These are phyloP conservation scores for Corchorus olitorius DNA, from an alignment of 345 rosid species.

Conservation along the genomic window DNA sequence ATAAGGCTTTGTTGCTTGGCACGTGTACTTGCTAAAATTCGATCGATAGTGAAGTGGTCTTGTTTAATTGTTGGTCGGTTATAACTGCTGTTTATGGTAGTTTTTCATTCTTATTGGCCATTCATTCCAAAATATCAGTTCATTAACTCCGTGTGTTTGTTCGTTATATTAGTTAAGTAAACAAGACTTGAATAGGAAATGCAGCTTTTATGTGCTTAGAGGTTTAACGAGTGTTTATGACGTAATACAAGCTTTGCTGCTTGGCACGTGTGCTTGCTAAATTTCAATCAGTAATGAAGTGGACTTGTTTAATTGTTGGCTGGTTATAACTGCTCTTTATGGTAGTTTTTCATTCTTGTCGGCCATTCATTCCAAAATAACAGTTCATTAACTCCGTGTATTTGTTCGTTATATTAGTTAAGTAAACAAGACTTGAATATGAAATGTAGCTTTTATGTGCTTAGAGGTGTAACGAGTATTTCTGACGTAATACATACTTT, in stretches of 20 bases:
- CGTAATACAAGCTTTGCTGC: not conserved
- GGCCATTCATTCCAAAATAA: not conserved
- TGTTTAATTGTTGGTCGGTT: constrained; percentile 11
- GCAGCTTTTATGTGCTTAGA: not conserved
- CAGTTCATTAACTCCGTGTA: not conserved
- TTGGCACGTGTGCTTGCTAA: too few relatives aligned
- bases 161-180: not conserved
- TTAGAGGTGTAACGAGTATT: not conserved
- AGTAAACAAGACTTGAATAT: constrained; percentile 8
- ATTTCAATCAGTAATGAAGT: too few relatives aligned
- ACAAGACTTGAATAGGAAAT: constrained; percentile 7
- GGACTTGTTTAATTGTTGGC: too few relatives aligned
- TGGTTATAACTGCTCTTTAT: constrained; percentile 8
- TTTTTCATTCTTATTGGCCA: not conserved
- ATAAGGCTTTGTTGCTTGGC: not conserved
- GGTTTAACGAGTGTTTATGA: not conserved
- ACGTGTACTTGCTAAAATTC: not conserved
- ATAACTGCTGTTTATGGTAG: constrained; percentile 2
- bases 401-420: not conserved
- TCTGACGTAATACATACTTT: not conserved
- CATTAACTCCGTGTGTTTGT: not conserved
- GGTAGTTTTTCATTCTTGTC: not conserved
- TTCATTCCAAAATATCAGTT: constrained; percentile 3
- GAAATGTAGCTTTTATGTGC: constrained; percentile 4
- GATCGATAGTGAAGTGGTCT: not conserved